Conservation (phyloP, 2,329 filamentous ascomycete species). For the Lachnellula suecica region DNA sequence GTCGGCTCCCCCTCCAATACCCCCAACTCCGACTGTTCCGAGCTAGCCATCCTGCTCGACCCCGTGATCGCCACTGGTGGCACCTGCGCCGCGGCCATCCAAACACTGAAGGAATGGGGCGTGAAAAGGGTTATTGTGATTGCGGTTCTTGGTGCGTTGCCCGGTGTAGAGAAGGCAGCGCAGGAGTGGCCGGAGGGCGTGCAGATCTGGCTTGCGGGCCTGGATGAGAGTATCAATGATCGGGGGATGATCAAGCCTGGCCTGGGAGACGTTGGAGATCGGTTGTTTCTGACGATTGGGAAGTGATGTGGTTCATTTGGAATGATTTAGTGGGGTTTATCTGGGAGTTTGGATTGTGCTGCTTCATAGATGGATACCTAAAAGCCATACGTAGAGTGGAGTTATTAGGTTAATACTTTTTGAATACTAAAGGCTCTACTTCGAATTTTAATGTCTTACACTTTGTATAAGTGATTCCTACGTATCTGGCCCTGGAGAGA, state of each 20-base stretch:
- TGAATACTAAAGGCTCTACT: too few relatives aligned
- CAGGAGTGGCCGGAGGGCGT: slow-evolving; percentile 75
- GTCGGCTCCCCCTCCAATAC: slow-evolving; percentile 38
- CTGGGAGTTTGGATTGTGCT: background rate
- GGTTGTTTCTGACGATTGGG: slow-evolving; percentile 84
- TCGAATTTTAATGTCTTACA: too few relatives aligned
- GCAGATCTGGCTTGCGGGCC: slow-evolving; percentile 78
- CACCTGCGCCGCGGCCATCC: slow-evolving; percentile 85
- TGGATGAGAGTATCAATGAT: slow-evolving; percentile 73
- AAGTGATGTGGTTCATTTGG: slow-evolving; percentile 52
- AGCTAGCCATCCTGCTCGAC: slow-evolving; percentile 82
- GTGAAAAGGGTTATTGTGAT: slow-evolving; percentile 78
- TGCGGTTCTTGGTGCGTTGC: slow-evolving; percentile 69
- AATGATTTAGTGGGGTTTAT: background rate
- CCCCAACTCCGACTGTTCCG: slow-evolving; percentile 42
- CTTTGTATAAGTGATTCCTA: too few relatives aligned
- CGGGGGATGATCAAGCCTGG: slow-evolving; percentile 89
- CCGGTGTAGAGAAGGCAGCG: slow-evolving; percentile 71
- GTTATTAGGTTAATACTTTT: too few relatives aligned
- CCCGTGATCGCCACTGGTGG: slow-evolving; percentile 93
- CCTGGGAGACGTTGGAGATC: slow-evolving; percentile 85
- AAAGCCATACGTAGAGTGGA: too few relatives aligned
- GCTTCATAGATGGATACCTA: background rate
- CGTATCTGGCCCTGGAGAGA: too few relatives aligned
- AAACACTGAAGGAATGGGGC: slow-evolving; percentile 87